These are phyloP conservation scores for Kwoniella dendrophila DNA, from an alignment of 768 basidiomycete species.

Conservation along the genomic window DNA sequence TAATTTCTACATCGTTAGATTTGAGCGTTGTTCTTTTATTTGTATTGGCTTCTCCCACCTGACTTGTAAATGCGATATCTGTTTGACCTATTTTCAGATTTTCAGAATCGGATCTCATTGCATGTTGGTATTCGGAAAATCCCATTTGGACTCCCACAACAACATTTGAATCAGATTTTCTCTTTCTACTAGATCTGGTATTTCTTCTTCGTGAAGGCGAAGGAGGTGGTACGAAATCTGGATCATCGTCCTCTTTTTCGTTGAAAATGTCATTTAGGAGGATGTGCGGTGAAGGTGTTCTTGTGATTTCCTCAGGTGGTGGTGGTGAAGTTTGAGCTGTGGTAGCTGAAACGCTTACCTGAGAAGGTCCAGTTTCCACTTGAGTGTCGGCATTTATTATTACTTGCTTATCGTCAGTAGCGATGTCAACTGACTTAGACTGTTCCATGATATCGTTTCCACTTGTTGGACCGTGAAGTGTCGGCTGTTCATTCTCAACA, in stretches of 20 bases:
- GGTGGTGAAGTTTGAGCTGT: not conserved
- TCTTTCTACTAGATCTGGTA: conserved; percentile 8
- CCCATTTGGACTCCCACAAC: not conserved
- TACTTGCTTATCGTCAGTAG: not conserved
- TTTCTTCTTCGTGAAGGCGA: not conserved
- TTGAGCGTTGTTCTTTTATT: no score
- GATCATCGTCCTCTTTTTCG: conserved; percentile 30
- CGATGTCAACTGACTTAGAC: no score
- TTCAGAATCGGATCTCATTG: not conserved
- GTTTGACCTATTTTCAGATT: no score
- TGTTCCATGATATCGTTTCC: no score
- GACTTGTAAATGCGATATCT: no score
- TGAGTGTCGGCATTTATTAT: not conserved
- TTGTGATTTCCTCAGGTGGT: not conserved
- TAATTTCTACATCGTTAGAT: no score
- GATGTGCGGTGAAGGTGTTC: conserved; percentile 31
- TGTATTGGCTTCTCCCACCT: no score
- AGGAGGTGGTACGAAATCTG: conserved; percentile 33
- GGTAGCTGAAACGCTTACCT: no score
- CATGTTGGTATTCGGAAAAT: not conserved
- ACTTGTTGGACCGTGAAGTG: no score
- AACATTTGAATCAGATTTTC: conserved; percentile 5
- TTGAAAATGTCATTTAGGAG: conserved; percentile 35
- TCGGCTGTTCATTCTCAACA: not conserved
- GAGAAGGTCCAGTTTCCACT: conserved; percentile 9